A percentile compares a stretch with the other conserved stretches of the same genome.
Conservation (phyloP, 495 filamentous ascomycete species). For the Massariosphaeria phaeospora region DNA sequence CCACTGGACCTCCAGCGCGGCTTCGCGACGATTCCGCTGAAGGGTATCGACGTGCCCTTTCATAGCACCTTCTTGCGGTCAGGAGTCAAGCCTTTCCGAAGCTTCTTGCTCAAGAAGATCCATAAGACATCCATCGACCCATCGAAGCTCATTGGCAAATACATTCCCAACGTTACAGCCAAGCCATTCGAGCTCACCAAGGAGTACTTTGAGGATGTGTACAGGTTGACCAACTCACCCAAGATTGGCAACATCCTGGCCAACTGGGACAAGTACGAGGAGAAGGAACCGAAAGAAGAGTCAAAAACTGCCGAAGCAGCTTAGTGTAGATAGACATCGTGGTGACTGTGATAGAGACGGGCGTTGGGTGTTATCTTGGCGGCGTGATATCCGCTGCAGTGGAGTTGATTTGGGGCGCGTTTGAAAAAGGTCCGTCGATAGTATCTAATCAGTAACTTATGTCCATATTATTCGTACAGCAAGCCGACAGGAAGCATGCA, state of each 20-base stretch:
- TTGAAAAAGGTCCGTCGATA: too few relatives aligned
- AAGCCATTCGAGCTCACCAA: constrained; percentile 91
- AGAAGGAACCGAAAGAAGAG: constrained; percentile 33
- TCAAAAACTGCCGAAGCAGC: neutral
- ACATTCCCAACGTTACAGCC: constrained; percentile 97
- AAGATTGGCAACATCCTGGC: constrained; percentile 85
- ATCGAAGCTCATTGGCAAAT: constrained; percentile 92
- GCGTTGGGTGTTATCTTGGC: neutral
- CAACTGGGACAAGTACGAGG: constrained; percentile 71
- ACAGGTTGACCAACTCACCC: constrained; percentile 85
- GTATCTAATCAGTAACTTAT: too few relatives aligned
- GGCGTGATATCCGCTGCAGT: too few relatives aligned
- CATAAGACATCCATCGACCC: constrained; percentile 97
- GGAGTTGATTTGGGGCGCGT: too few relatives aligned
- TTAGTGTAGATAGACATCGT: neutral
- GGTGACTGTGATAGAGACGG: neutral
- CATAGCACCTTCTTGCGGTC: constrained; percentile 96
- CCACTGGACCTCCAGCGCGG: constrained; percentile 87
- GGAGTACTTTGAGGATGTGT: constrained; percentile 99
- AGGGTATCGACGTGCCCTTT: constrained; percentile 97
- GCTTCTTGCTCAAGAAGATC: constrained; percentile 98
- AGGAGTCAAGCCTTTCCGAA: constrained; percentile 96
- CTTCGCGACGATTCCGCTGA: constrained; percentile 93
- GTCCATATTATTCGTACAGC: too few relatives aligned
- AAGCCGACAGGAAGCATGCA: too few relatives aligned